Evolutionary conservation across 306 rosid genomes (phyloP).

Genomic region (Begonia fuchsioides): DNA sequence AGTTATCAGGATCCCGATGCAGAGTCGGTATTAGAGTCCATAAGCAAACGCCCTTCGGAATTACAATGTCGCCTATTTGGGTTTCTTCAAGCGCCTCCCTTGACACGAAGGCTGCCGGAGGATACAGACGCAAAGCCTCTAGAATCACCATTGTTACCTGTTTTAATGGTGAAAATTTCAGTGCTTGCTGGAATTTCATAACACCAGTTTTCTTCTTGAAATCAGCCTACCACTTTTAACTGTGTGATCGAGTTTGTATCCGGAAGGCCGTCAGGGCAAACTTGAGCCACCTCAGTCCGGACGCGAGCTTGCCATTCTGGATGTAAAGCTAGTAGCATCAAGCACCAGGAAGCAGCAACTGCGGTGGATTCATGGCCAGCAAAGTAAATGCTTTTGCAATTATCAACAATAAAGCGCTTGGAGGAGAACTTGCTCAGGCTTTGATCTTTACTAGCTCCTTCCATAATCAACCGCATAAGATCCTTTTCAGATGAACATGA

Average conservation of each 20-base stretch:
- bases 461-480: constrained; percentile 55
- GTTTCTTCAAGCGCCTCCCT: constrained; percentile 72
- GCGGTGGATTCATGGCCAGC: constrained; percentile 92
- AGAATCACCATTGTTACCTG: constrained; percentile 70
- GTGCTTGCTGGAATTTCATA: too few relatives aligned
- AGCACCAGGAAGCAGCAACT: constrained; percentile 67
- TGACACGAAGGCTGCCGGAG: constrained; percentile 86
- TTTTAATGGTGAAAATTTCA: neutral
- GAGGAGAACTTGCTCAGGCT: constrained; percentile 21
- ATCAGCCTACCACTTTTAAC: constrained; percentile 38
- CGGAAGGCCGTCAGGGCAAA: constrained; percentile 38
- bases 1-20: constrained; percentile 60
- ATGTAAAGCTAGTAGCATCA: constrained; percentile 74
- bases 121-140: constrained; percentile 68
- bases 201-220: too few relatives aligned
- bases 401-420: constrained; percentile 67
- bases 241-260: constrained; percentile 36
- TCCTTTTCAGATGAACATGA: constrained; percentile 34
- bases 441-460: constrained; percentile 41
- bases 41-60: constrained; percentile 61
- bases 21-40: constrained; percentile 76
- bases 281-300: constrained; percentile 40
- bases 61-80: constrained; percentile 35
- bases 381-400: constrained; percentile 83
- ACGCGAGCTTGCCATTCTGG: constrained; percentile 73